A percentile compares a stretch with the other conserved stretches of the same genome.
Evolutionary conservation across 352 stramenopile genomes (phyloP).

Genomic region (Globisporangium uncinulatum): DNA sequence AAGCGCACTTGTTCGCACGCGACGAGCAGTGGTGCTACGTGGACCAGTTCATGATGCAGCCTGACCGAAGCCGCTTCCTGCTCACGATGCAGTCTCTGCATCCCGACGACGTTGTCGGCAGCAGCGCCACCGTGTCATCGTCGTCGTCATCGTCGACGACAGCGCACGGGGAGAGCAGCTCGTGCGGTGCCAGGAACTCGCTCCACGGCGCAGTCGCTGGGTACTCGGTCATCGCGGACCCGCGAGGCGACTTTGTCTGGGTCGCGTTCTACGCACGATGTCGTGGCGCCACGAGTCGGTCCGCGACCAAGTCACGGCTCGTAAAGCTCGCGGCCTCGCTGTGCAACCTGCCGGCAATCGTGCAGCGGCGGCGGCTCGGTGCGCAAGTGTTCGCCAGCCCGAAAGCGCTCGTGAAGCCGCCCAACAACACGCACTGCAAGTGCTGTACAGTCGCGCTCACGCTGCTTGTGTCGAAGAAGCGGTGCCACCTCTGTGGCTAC

Average conservation of each 20-base stretch:
- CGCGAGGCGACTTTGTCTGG: conserved; percentile 15
- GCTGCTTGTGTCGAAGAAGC: conserved; percentile 21
- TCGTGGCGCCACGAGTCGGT: conserved; percentile 9
- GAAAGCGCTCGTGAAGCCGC: conserved; percentile 11
- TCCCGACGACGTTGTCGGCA: conserved; percentile 31
- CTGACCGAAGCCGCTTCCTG: conserved; percentile 21
- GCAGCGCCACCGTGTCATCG: no score
- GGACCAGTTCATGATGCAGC: conserved; percentile 15
- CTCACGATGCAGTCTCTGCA: conserved; percentile 32
- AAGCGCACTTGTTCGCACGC: conserved; percentile 17
- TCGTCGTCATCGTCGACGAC: no score
- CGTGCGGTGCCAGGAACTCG: background rate
- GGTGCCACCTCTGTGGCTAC: conserved; percentile 60
- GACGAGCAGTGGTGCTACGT: conserved; percentile 33
- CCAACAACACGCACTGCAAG: conserved; percentile 23
- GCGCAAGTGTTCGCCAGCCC: conserved; percentile 29
- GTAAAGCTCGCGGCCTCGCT: conserved; percentile 32
- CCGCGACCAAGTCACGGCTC: conserved; percentile 17
- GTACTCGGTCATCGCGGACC: conserved; percentile 13
- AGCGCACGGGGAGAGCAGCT: no score
- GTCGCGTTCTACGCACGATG: conserved; percentile 12
- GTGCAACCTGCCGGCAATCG: conserved; percentile 22
- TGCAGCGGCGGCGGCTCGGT: conserved; percentile 24
- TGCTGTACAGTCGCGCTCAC: conserved; percentile 20
- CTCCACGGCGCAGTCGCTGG: conserved; percentile 15